Evolutionary conservation across 306 rosid species (phyloP).

Genomic region (Pterocarpus santalinus): DNA sequence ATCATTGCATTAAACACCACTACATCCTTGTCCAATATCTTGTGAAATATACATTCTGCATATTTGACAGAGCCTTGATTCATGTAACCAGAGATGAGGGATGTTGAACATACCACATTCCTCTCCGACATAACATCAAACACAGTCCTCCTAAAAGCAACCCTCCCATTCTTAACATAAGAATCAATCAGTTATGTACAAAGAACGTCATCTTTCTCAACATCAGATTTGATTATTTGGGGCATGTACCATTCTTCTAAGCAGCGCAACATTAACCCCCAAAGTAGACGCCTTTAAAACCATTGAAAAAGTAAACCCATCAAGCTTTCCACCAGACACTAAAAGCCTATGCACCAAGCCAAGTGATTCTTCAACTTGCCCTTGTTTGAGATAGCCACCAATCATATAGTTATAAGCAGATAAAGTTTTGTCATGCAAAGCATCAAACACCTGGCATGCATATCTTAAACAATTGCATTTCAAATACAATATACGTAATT

Average conservation of each 20-base stretch:
- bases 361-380: constrained; percentile 65
- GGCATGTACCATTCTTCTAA: constrained; percentile 68
- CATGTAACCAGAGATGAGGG: constrained; percentile 93
- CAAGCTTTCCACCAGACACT: constrained; percentile 68
- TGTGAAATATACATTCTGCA: constrained; percentile 72
- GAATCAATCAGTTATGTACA: constrained; percentile 78
- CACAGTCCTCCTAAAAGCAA: constrained; percentile 71
- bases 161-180: constrained; percentile 71
- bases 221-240: constrained; percentile 74
- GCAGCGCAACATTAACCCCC: constrained; percentile 39
- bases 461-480: constrained; percentile 68
- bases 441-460: constrained; percentile 86
- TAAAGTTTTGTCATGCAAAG: constrained; percentile 62
- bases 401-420: constrained; percentile 87
- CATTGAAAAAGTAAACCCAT: constrained; percentile 85
- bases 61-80: constrained; percentile 65
- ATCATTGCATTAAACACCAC: constrained; percentile 94
- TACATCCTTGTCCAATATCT: constrained; percentile 69
- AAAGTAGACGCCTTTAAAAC: constrained; percentile 77
- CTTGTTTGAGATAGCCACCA: constrained; percentile 70
- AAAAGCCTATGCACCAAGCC: constrained; percentile 61
- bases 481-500: constrained; percentile 68
- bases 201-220: constrained; percentile 77
- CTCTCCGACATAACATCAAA: constrained; percentile 76
- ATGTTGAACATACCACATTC: constrained; percentile 77